Conservation (phyloP, 306 rosid genomes). For the Castanea crenata region DNA sequence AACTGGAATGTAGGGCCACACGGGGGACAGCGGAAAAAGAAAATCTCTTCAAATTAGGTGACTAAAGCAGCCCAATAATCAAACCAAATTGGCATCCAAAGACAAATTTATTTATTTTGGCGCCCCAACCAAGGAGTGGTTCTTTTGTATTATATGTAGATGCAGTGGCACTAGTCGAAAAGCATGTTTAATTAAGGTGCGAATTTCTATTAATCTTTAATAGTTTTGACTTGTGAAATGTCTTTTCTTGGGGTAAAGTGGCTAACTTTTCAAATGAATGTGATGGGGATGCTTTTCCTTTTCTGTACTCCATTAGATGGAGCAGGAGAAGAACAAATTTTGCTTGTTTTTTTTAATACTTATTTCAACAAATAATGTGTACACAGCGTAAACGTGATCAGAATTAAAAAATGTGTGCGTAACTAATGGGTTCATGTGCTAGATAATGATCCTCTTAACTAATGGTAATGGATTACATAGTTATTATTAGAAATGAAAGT, state of each 20-base stretch:
- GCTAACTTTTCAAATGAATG: background rate
- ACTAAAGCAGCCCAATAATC: constrained; percentile 27
- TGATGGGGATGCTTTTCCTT: background rate
- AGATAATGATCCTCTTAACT: too few species aligned
- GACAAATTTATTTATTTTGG: background rate
- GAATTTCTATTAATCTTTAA: background rate
- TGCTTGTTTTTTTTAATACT: background rate
- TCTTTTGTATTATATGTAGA: background rate
- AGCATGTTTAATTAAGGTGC: background rate
- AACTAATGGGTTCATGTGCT: too few species aligned
- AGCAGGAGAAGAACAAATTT: background rate
- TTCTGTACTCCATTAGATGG: background rate
- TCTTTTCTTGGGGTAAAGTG: background rate
- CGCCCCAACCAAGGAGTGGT: background rate
- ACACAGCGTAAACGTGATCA: too few species aligned
- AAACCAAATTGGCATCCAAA: constrained; percentile 11
- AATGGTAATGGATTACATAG: too few species aligned
- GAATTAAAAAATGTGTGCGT: too few species aligned
- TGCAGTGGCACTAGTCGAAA: background rate
- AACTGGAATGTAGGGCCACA: background rate
- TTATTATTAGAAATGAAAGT: too few species aligned
- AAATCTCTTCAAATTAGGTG: constrained; percentile 33
- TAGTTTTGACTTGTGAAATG: background rate
- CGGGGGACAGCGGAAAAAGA: constrained; percentile 7
- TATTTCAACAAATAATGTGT: too few species aligned